phyloP scores from a whole-genome alignment of 148 eudicot genomes.

The Heliamphora exappendiculata region DNA sequence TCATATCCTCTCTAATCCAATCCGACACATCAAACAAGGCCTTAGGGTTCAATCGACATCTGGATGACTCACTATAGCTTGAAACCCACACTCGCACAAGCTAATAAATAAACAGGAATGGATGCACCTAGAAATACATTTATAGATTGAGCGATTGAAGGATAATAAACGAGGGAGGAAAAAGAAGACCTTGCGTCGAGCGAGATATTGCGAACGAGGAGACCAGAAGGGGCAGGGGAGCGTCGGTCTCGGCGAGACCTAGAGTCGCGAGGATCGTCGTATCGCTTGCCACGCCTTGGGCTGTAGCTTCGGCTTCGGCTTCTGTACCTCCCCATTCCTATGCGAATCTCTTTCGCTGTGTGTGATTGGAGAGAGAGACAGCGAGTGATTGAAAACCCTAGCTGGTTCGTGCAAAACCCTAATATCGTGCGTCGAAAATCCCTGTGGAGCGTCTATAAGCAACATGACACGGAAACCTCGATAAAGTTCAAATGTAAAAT shows the following conservation, averaged over 20 bases:
- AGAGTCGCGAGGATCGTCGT: conserved; percentile 41
- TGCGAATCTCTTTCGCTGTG: not conserved
- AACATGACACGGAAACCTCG: too few species aligned
- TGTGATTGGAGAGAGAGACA: not conserved
- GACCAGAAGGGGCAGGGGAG: conserved; percentile 42
- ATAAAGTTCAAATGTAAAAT: too few species aligned
- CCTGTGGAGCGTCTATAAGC: too few species aligned
- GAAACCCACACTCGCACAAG: not conserved
- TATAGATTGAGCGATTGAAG: not conserved
- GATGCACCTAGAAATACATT: not conserved
- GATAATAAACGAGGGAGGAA: not conserved
- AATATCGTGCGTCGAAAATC: too few species aligned
- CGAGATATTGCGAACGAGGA: conserved; percentile 51
- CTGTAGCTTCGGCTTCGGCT: conserved; percentile 45
- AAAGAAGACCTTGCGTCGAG: conserved; percentile 38
- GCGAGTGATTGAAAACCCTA: not conserved
- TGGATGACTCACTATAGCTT: too few species aligned
- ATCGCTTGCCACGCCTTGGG: conserved; percentile 39
- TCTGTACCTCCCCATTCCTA: conserved; percentile 41
- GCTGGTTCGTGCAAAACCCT: not conserved
- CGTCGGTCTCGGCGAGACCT: conserved; percentile 31
- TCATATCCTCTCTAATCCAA: too few species aligned
- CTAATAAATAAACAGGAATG: not conserved
- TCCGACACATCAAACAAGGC: too few species aligned
- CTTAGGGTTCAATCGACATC: too few species aligned